Conservation (phyloP, 345 rosid species). For the Pseudoturritis turrita region DNA sequence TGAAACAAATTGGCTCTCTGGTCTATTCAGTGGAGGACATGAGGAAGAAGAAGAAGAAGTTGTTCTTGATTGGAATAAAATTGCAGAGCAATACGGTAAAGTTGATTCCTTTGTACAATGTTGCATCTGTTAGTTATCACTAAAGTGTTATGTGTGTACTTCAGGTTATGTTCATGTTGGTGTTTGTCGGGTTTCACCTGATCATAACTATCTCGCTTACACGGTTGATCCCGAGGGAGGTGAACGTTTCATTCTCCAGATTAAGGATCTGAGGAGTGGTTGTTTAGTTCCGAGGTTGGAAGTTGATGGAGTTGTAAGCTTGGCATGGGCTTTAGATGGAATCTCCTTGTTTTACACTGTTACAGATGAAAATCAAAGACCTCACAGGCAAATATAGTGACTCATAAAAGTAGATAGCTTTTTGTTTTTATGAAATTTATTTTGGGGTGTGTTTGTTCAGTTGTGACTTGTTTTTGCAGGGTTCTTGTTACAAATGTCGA, state of each 20-base stretch:
- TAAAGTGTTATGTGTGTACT: background rate
- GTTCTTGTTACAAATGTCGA: constrained; percentile 58
- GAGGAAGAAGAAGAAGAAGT: constrained; percentile 50
- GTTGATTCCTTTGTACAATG: constrained; percentile 11
- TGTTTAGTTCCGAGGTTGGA: constrained; percentile 43
- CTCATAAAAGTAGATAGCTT: background rate
- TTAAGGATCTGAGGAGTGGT: constrained; percentile 68
- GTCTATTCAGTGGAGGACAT: constrained; percentile 27
- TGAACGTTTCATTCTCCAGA: constrained; percentile 69
- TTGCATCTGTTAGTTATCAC: background rate
- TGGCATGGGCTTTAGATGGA: constrained; percentile 91
- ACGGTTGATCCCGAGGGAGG: constrained; percentile 64
- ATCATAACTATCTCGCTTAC: constrained; percentile 80
- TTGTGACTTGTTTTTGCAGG: constrained; percentile 37
- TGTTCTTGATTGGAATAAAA: constrained; percentile 86
- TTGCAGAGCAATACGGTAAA: constrained; percentile 70
- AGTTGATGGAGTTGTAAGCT: constrained; percentile 64
- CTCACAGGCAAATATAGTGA: constrained; percentile 50
- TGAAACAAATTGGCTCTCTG: constrained; percentile 37
- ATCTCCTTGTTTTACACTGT: constrained; percentile 63
- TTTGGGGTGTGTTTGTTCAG: constrained; percentile 13
- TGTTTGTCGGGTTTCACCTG: constrained; percentile 80
- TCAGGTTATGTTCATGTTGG: constrained; percentile 87
- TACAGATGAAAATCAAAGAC: constrained; percentile 63
- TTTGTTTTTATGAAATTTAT: background rate